Evolutionary conservation across 176 grass and related monocot genomes (phyloP).

Genomic region (Dendrocalamus sinicus): DNA sequence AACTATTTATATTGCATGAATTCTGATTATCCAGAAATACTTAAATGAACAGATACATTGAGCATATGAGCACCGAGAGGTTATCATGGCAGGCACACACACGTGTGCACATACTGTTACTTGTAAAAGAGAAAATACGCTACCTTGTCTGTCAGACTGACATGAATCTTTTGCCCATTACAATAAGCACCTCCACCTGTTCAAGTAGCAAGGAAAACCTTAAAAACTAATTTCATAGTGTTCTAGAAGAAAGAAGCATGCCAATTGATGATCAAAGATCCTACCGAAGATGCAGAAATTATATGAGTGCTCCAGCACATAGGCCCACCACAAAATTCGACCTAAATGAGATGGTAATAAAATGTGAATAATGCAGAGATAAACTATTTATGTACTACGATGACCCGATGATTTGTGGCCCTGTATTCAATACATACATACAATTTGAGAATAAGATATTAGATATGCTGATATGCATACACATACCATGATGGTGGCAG

Average conservation of each 20-base stretch:
- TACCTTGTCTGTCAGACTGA: too few relatives aligned
- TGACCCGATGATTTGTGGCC: background rate
- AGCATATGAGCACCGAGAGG: too few relatives aligned
- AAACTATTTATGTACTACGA: slow-evolving; percentile 13
- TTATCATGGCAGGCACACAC: too few relatives aligned
- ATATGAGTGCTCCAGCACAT: slow-evolving; percentile 96
- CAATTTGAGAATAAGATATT: slow-evolving; percentile 23
- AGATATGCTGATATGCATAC: slow-evolving; percentile 28
- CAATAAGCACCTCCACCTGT: too few relatives aligned
- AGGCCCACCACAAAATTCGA: slow-evolving; percentile 92
- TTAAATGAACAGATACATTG: too few relatives aligned
- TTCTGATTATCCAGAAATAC: too few relatives aligned
- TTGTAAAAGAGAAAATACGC: too few relatives aligned
- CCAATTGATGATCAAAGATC: slow-evolving; percentile 34
- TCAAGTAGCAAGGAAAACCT: too few relatives aligned
- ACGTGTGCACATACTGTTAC: too few relatives aligned
- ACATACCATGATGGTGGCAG: slow-evolving; percentile 90
- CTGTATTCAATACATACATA: slow-evolving; percentile 3
- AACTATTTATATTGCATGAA: too few relatives aligned
- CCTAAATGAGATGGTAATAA: slow-evolving; percentile 51
- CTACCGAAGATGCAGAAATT: slow-evolving; percentile 83
- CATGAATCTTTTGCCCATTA: too few relatives aligned
- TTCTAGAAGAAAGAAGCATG: background rate
- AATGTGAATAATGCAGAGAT: slow-evolving; percentile 31
- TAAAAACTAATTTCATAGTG: too few relatives aligned